phyloP scores from a whole-genome alignment of 1,139 yeast genomes.

The Yarrowia galli region DNA sequence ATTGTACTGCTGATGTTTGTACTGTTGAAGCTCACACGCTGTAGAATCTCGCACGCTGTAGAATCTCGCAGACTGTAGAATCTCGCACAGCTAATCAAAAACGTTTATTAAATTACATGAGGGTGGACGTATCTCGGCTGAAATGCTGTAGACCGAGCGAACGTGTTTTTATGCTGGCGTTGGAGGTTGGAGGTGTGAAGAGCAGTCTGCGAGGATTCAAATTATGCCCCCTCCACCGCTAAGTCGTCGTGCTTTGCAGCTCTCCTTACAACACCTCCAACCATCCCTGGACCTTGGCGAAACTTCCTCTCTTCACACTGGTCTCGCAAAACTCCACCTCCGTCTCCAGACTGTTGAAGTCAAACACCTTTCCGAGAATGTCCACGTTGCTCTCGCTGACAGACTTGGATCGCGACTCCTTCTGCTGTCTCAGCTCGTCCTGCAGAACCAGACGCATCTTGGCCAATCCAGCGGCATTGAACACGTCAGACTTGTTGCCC shows the following conservation, averaged over 20 bases:
- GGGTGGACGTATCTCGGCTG: background rate
- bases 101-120: constrained; percentile 15
- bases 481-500: constrained; percentile 76
- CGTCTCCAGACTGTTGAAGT: constrained; percentile 27
- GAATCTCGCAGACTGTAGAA: background rate
- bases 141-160: too few species aligned
- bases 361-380: constrained; percentile 35
- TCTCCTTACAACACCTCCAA: constrained; percentile 26
- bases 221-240: too few species aligned
- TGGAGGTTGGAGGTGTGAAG: too few species aligned
- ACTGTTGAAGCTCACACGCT: too few species aligned
- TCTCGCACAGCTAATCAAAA: background rate
- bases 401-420: constrained; percentile 22
- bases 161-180: too few species aligned
- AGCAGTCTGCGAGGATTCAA: too few species aligned
- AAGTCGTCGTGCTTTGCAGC: too few species aligned
- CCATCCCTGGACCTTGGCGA: constrained; percentile 23
- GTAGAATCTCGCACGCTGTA: too few species aligned
- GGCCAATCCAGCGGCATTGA: constrained; percentile 64
- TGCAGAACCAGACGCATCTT: constrained; percentile 15
- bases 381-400: constrained; percentile 31
- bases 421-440: constrained; percentile 28
- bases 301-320: constrained; percentile 9
- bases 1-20: too few species aligned
- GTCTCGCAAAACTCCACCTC: constrained; percentile 33